Percentiles rank a stretch among this genome's conserved stretches.
Conservation (phyloP, 2,329 filamentous ascomycete genomes). For the Colletotrichum sp. region DNA sequence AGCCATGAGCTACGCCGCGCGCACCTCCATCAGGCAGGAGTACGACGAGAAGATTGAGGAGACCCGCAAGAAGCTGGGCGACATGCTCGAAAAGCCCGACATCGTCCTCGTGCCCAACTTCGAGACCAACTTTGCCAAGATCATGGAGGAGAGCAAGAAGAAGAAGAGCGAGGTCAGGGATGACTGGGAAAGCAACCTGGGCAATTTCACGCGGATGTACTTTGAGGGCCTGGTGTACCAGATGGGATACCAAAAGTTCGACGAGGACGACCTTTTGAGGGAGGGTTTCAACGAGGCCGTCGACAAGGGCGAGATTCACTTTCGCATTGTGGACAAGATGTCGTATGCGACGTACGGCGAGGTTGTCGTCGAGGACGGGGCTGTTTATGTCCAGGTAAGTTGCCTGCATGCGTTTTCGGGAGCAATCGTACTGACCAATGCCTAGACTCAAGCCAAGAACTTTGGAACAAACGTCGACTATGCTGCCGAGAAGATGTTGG, state of each 20-base stretch:
- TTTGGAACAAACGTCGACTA: slow-evolving; percentile 43
- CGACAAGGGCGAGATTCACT: slow-evolving; percentile 44
- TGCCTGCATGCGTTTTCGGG: no score
- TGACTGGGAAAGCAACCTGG: slow-evolving; percentile 51
- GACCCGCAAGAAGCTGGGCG: slow-evolving; percentile 40
- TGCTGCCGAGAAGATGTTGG: slow-evolving; percentile 37
- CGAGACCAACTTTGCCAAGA: slow-evolving; percentile 44
- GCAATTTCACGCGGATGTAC: slow-evolving; percentile 44
- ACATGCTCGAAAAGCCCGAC: slow-evolving; percentile 39
- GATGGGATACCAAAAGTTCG: slow-evolving; percentile 50
- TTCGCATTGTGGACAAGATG: slow-evolving; percentile 53
- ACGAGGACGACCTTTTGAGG: slow-evolving; percentile 51
- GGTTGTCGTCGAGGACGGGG: slow-evolving; percentile 50
- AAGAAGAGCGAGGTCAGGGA: slow-evolving; percentile 33
- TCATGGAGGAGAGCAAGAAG: slow-evolving; percentile 36
- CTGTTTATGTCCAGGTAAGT: slow-evolving; percentile 54
- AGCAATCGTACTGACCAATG: neutral
- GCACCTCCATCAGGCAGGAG: slow-evolving; percentile 44
- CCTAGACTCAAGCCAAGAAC: slow-evolving; percentile 35
- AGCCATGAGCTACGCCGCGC: slow-evolving; percentile 46
- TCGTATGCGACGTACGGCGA: slow-evolving; percentile 48
- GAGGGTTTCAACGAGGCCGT: slow-evolving; percentile 54
- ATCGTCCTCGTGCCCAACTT: slow-evolving; percentile 54
- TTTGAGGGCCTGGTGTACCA: slow-evolving; percentile 46
- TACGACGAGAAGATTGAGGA: slow-evolving; percentile 48